Percentiles rank a stretch among this genome's conserved stretches.
phyloP scores from a whole-genome alignment of 2,329 filamentous ascomycete species.

The Hypocrella siamensis region DNA sequence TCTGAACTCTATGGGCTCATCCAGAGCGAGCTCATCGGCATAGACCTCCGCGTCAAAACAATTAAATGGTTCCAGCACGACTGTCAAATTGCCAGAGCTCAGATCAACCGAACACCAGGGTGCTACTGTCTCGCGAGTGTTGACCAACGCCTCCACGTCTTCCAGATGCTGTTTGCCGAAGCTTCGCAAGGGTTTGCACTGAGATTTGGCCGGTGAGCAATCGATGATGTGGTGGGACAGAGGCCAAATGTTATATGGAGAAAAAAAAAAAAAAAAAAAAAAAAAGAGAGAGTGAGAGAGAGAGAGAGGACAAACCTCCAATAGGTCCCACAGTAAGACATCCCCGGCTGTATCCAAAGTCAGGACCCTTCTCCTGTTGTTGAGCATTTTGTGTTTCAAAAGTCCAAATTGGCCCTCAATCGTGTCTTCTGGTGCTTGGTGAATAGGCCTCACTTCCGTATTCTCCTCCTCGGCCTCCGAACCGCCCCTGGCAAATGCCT shows the following conservation, averaged over 20 bases:
- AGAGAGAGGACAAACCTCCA: conserved; percentile 43
- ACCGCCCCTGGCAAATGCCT: conserved; percentile 21
- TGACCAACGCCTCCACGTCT: conserved; percentile 75
- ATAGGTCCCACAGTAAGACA: conserved; percentile 85
- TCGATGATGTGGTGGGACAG: conserved; percentile 4
- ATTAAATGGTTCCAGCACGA: conserved; percentile 83
- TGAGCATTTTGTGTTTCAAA: conserved; percentile 83
- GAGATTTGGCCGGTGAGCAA: conserved; percentile 31
- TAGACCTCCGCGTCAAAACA: conserved; percentile 98
- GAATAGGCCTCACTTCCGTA: conserved; percentile 39
- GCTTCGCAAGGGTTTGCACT: conserved; percentile 79
- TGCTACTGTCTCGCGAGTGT: conserved; percentile 75
- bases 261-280: neutral
- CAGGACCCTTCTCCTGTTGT: conserved; percentile 75
- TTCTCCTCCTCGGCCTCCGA: conserved; percentile 16
- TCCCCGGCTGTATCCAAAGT: conserved; percentile 92
- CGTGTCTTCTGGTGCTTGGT: conserved; percentile 56
- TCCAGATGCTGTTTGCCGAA: conserved; percentile 91
- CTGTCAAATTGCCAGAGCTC: conserved; percentile 78
- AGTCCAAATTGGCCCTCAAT: conserved; percentile 93
- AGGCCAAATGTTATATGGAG: neutral
- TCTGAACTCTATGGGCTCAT: conserved; percentile 63
- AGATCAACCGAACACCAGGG: conserved; percentile 96
- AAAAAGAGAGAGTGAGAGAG: too few species aligned
- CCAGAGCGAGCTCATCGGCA: conserved; percentile 68